These are phyloP conservation scores for Coleophoma crateriformis DNA, from an alignment of 2,329 filamentous ascomycete species.

Conservation along the genomic window DNA sequence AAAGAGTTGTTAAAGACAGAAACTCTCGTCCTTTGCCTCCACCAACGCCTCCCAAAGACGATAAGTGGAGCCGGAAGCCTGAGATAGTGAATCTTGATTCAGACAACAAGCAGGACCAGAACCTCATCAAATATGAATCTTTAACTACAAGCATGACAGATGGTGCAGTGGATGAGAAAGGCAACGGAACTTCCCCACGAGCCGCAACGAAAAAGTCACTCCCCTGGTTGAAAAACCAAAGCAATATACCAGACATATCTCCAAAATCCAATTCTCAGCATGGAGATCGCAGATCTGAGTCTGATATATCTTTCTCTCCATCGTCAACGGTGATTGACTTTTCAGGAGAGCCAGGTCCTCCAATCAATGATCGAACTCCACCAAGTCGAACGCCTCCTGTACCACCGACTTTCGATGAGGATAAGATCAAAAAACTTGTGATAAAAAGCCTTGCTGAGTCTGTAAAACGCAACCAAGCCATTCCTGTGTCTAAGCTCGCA, in stretches of 20 bases:
- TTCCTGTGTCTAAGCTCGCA: too few relatives aligned
- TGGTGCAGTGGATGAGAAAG: not conserved
- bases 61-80: conserved; percentile 3
- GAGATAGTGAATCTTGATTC: too few relatives aligned
- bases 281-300: too few relatives aligned
- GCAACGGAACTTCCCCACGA: not conserved
- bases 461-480: too few relatives aligned
- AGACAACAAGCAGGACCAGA: not conserved
- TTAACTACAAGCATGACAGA: not conserved
- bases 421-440: too few relatives aligned
- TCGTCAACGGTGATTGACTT: not conserved
- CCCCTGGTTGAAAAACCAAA: conserved; percentile 20
- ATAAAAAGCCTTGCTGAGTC: too few relatives aligned
- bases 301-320: not conserved
- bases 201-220: conserved; percentile 13
- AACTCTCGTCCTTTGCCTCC: conserved; percentile 4
- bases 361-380: not conserved
- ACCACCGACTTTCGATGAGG: too few relatives aligned
- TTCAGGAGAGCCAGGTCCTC: not conserved
- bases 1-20: not conserved
- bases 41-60: conserved; percentile 9
- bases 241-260: conserved; percentile 5
- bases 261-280: not conserved
- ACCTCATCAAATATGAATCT: not conserved
- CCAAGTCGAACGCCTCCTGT: not conserved